Evolutionary conservation across 2,329 filamentous ascomycete genomes (phyloP), one percentile per base, ranked within the genome.

Genomic region (Botryosphaeria dothidea): DNA sequence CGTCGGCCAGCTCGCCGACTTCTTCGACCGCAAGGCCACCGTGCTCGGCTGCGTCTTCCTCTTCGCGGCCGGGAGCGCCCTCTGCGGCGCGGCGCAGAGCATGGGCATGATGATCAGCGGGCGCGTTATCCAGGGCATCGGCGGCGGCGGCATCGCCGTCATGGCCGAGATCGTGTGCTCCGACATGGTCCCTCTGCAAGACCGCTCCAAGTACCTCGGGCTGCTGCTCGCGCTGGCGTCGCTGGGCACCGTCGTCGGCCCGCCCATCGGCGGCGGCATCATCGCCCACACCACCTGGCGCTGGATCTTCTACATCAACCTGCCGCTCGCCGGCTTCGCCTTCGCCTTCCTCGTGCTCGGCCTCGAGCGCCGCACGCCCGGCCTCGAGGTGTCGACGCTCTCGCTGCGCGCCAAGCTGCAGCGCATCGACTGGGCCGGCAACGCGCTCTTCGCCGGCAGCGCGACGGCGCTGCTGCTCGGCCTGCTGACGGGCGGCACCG

Each of bases 41-140:
- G 72, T 74, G 67, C 71, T 75, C 51, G 21, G 67, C 4, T 69
- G 80, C 3, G 77, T 85, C 1, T 74, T 72, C 13, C 66, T 84
- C 1, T 86, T 86, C 66, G 77, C 76, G 0, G 68, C 87, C 0
- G 86, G 86, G 7, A 34, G 31, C 31, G 31, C 31, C 31, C 7
- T 34, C 31, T 34, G 31, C 13, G 31, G 31, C 31, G 31, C 31
- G 7, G 31, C 31, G 7, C 31, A 34, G 31, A 34, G 7, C 7
- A 34, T 34, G 31, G 2, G 31, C 2, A 81, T 82, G 70, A 75
- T 90, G 1, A 85, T 90, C n/a, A 79, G 77, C 66, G 85, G 84
- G 13, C 79, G 86, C 0, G 79, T 79, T 0, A 72, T 89, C 1
- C 85, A 88, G 65, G 86, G 87, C 0, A 70, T 83, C 2, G 84